Base-by-base conservation (phyloP, 1,284 basidiomycete genomes). In the Cystobasidium pallidum region DNA sequence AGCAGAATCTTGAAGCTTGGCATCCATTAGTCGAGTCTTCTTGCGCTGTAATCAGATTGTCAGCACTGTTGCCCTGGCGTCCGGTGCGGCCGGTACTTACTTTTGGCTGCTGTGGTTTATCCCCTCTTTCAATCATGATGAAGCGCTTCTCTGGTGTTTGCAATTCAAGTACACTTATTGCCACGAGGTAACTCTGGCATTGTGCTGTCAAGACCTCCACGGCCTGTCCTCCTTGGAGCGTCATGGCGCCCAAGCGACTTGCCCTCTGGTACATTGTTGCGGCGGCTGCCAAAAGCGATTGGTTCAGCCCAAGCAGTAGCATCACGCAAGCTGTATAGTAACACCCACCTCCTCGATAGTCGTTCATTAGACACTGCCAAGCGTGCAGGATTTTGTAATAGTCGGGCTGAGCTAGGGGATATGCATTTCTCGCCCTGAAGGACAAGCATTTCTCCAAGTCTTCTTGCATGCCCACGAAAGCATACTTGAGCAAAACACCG, bases 361-460 rank as follows among this genome's bases (percentile, higher is more conserved):
- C 92, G 39, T 91, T 91, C 80, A 91, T 85, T 65, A 86, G 85
- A 75, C 90, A 87, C 80, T 92, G 90, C 91, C 94, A 99, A 59
- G 92, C 89, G 83, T 98, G 97, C n/a, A 99, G 83, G 72, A 99
- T 91, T 76, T 88, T 86, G 62, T 93, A 91, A 84, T 97, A 99
- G 79, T 89, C 90, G 0, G 94, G 94, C 52, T 85, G 86, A 51
- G 88, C 58, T 64, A 91, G 86, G 55, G 95, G 93, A 82, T 98
- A 91, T 24, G 89, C 90, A 81, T 98, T 96, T 74, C 94, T 87
- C 11, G 93, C 92, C 81, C 97, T 96, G 85, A 96, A 98, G 49
- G 90, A 87, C 58, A 99, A 84, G 21, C 90, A 88, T 65, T 87
- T 88, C 83, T 97, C 94, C 30, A 99, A 90, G 79, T 96, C 91